Conservation (phyloP, 1,139 yeast species). For the Candida sp. region DNA sequence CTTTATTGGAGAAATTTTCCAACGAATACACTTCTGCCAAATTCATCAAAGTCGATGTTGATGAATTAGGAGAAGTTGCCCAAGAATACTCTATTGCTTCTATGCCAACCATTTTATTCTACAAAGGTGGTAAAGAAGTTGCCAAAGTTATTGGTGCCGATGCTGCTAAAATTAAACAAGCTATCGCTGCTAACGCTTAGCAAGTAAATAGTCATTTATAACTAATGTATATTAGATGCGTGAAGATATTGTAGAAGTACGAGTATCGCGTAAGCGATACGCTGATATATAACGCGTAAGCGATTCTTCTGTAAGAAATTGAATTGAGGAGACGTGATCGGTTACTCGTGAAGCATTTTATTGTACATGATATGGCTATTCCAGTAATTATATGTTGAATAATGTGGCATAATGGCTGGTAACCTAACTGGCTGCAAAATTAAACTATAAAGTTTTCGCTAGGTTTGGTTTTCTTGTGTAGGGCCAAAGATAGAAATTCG, state of each 20-base stretch:
- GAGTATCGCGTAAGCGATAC: too few relatives aligned
- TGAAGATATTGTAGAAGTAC: too few relatives aligned
- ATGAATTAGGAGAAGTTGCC: conserved; percentile 71
- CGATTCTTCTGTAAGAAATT: too few relatives aligned
- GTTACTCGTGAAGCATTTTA: too few relatives aligned
- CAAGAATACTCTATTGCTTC: conserved; percentile 71
- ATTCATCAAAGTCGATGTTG: conserved; percentile 86
- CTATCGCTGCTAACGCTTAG: conserved; percentile 54
- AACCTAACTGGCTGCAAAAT: too few relatives aligned
- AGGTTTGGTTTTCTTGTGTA: too few relatives aligned
- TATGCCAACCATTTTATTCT: conserved; percentile 86
- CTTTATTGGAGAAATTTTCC: conserved; percentile 64
- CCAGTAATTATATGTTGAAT: too few relatives aligned
- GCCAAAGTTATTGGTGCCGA: conserved; percentile 84
- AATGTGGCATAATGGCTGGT: background rate
- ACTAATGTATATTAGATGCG: background rate
- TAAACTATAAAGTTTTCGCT: background rate
- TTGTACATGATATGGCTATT: too few relatives aligned
- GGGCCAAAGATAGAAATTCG: too few relatives aligned
- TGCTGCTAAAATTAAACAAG: conserved; percentile 75
- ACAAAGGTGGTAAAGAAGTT: conserved; percentile 71
- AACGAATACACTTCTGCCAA: conserved; percentile 47
- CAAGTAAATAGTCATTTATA: conserved; percentile 6
- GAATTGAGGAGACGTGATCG: too few relatives aligned
- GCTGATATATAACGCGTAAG: too few relatives aligned